Base-by-base conservation (phyloP, 331 rosid species). In the Quercus lobata region DNA sequence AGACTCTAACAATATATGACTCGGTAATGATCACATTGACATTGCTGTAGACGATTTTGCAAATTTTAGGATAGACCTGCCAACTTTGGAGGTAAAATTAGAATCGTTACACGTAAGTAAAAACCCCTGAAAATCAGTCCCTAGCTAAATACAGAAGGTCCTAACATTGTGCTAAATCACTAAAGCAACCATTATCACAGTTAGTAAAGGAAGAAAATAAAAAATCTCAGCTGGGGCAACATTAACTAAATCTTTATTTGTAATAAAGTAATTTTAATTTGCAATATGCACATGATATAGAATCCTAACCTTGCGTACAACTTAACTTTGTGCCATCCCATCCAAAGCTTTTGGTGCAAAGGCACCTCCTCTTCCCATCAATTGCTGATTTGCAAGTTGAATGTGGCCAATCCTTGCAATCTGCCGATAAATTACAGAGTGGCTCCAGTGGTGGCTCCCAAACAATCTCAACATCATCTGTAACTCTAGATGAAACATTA, bases 381-480 rank as follows among this genome's bases (percentile, higher is more conserved):
- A 0, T 5, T 8, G 10, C 35, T 52, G 53, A 46, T 46, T 1
- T 34, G 76, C 91, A 90, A 35, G 77, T 86, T 62, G 90, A 87
- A 76, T 89, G 32, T 18, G 72, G 56, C 88, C 82, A 89, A 44
- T 9, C 18, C 19, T 6, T 46, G 84, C 93, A 89, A 63, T 74
- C 69, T 57, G 1, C 1, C 11, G 6, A 6, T 1, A 35, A 8
- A 61, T 0, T 58, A 19, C 93, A 89, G 14, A 46, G 18, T 4
- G 93, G 87, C 71, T 80, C 88, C 4, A 0, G 53, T 1, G 90
- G 77, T 19, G 69, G 74, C 0, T 17, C 9, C 93, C 88, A 89
- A n/a, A n/a, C n/a, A 25, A 87, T 15, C 44, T 79, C 74, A 5
- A 81, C 19, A 29, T 15, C 34, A 6, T 44, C 58, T 0, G 4